phyloP scores from a whole-genome alignment of 2,329 filamentous ascomycete genomes.

The Fusarium brevicatenulatum region DNA sequence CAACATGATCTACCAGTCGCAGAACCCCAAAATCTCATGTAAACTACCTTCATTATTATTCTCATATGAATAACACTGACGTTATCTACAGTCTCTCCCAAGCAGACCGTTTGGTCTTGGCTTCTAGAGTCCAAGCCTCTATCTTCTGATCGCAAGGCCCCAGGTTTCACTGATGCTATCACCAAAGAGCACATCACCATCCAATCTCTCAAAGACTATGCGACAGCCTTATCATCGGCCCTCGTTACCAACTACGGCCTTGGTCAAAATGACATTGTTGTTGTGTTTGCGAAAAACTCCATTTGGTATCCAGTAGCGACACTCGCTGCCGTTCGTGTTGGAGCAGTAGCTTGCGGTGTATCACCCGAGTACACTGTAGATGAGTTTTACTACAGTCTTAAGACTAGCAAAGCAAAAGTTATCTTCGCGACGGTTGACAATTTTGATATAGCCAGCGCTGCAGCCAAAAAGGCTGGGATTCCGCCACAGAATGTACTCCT shows the following conservation, averaged over 20 bases:
- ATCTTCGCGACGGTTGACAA: constrained; percentile 1
- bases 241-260: not conserved
- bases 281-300: not conserved
- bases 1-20: not conserved
- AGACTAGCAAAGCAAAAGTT: constrained; percentile 6
- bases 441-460: not conserved
- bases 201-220: not conserved
- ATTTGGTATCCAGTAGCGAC: constrained; percentile 2
- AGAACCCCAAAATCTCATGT: not conserved
- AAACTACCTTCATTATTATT: accelerated
- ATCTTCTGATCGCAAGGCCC: not conserved
- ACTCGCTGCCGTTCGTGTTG: not conserved
- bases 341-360: not conserved
- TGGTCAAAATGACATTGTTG: not conserved
- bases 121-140: not conserved
- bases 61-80: accelerated
- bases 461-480: constrained; percentile 9
- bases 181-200: not conserved
- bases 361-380: constrained; percentile 20
- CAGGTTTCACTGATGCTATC: not conserved
- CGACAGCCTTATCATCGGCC: not conserved
- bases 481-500: not conserved
- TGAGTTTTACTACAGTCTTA: constrained; percentile 8
- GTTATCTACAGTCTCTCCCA: not conserved
- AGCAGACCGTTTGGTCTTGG: not conserved